Percentiles rank a stretch among this genome's conserved stretches.
phyloP scores from a whole-genome alignment of 495 filamentous ascomycete genomes.

The Schizothecium vesticola region DNA sequence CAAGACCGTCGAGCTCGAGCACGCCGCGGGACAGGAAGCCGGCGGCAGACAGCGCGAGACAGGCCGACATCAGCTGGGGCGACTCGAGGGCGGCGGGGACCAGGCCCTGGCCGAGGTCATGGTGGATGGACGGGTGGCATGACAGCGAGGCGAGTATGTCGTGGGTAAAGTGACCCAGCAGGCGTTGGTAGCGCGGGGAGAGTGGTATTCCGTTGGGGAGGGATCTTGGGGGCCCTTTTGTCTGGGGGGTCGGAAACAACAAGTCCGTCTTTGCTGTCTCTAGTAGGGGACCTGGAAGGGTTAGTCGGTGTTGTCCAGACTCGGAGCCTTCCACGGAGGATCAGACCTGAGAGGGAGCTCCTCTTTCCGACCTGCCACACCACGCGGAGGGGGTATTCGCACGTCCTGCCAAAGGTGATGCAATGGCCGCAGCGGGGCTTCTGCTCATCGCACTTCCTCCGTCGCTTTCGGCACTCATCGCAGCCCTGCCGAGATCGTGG shows the following conservation, averaged over 20 bases:
- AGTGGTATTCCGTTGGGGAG: constrained; percentile 20
- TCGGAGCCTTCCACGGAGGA: not conserved
- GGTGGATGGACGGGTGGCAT: constrained; percentile 19
- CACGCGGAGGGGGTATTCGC: constrained; percentile 15
- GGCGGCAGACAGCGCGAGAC: constrained; percentile 17
- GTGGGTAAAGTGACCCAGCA: constrained; percentile 14
- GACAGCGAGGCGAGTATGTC: constrained; percentile 21
- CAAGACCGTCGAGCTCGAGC: constrained; percentile 12
- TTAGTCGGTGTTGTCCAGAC: not conserved
- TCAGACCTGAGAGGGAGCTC: not conserved
- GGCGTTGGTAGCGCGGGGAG: constrained; percentile 14
- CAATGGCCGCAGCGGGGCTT: constrained; percentile 18
- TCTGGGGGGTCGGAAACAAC: not conserved
- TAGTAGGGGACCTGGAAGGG: not conserved
- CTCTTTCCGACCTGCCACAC: constrained; percentile 9
- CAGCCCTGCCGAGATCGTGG: constrained; percentile 21
- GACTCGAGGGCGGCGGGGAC: constrained; percentile 16
- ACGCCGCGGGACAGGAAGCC: constrained; percentile 18
- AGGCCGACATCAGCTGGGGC: constrained; percentile 20
- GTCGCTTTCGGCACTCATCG: constrained; percentile 18
- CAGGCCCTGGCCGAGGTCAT: constrained; percentile 18
- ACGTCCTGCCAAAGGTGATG: constrained; percentile 9
- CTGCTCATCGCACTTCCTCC: constrained; percentile 18
- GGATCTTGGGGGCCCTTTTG: not conserved
- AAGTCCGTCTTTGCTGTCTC: not conserved